Evolutionary conservation across 179 eudicot species (phyloP).

Genomic region (Carnegiea gigantea): DNA sequence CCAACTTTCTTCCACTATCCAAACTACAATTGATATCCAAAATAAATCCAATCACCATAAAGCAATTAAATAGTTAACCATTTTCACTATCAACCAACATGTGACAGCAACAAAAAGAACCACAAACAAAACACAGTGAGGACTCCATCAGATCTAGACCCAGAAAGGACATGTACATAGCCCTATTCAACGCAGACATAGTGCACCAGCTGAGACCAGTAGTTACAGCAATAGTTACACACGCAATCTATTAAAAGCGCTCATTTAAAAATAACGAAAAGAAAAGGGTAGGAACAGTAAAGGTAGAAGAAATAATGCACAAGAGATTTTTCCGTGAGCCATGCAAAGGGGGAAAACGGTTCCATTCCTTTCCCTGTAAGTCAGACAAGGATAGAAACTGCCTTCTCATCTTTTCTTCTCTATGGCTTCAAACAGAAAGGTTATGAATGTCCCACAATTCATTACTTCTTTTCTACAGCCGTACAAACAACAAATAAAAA

Average conservation of each 20-base stretch:
- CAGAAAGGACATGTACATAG: too few species aligned
- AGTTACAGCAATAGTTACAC: background rate
- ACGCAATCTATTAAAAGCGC: too few species aligned
- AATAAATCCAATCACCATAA: too few species aligned
- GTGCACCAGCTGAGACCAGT: background rate
- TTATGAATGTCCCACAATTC: background rate
- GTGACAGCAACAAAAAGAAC: too few species aligned
- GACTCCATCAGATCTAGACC: too few species aligned
- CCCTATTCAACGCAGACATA: too few species aligned
- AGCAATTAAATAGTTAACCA: too few species aligned
- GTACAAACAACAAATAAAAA: background rate
- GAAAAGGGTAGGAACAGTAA: background rate
- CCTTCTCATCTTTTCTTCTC: background rate
- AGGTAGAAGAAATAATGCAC: background rate
- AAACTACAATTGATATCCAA: background rate
- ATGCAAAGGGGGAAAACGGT: background rate
- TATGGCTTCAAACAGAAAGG: background rate
- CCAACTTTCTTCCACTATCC: background rate
- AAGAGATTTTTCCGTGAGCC: background rate
- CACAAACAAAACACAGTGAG: too few species aligned
- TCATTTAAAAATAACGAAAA: background rate
- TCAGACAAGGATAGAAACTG: background rate
- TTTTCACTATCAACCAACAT: too few species aligned
- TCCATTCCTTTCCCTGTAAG: background rate
- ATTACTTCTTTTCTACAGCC: background rate